phyloP scores from a whole-genome alignment of 1,284 basidiomycete genomes.

The Austropuccinia psidii region DNA sequence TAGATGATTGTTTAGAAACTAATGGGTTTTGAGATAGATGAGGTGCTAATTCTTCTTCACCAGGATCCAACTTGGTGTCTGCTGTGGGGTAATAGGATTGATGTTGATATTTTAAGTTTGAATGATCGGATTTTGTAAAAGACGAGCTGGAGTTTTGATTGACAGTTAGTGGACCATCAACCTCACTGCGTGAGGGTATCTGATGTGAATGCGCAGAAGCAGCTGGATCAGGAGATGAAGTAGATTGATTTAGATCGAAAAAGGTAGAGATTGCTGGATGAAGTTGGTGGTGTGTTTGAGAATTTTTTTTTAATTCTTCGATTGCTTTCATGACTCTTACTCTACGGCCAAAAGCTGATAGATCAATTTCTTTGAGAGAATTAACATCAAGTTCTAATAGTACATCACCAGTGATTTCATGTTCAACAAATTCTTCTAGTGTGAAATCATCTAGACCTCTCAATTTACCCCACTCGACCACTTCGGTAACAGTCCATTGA shows the following conservation, averaged over 20 bases:
- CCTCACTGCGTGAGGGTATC: slow-evolving; percentile 25
- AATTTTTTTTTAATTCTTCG: slow-evolving; percentile 57
- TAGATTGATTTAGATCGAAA: slow-evolving; percentile 43
- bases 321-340: slow-evolving; percentile 92
- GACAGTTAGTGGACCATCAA: too few relatives aligned
- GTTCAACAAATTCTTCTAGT: slow-evolving; percentile 81
- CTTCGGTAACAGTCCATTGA: slow-evolving; percentile 81
- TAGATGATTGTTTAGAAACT: too few relatives aligned
- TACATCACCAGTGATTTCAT: slow-evolving; percentile 97
- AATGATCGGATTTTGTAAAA: too few relatives aligned
- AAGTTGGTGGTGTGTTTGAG: neutral
- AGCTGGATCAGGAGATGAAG: slow-evolving; percentile 51
- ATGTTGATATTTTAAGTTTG: too few relatives aligned
- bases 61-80: too few relatives aligned
- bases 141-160: too few relatives aligned
- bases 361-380: slow-evolving; percentile 92
- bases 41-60: too few relatives aligned
- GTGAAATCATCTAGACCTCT: slow-evolving; percentile 79
- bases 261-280: slow-evolving; percentile 52
- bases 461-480: slow-evolving; percentile 74
- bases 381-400: slow-evolving; percentile 86
- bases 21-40: too few relatives aligned
- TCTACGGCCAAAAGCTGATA: slow-evolving; percentile 87
- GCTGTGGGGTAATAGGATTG: too few relatives aligned
- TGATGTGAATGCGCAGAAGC: slow-evolving; percentile 52